Evolutionary conservation across 1,139 yeast species (phyloP).

Genomic region (Torulaspora pretoriensis): DNA sequence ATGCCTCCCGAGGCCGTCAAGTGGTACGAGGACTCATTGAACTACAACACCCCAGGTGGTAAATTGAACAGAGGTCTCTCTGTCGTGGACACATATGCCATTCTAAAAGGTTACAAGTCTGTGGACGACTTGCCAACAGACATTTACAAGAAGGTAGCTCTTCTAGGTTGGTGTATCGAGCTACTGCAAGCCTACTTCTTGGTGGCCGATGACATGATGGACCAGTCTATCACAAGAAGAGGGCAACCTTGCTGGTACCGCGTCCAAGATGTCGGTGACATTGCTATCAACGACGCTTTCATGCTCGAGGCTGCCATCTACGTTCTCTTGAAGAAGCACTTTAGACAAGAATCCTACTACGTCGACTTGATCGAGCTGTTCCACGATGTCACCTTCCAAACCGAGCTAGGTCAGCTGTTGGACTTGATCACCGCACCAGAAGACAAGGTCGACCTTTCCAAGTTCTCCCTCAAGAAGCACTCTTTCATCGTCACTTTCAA

Average conservation of each 20-base stretch:
- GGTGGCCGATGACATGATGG: conserved; percentile 99
- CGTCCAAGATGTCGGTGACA: conserved; percentile 72
- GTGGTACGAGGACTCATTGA: conserved; percentile 74
- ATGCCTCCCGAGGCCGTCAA: conserved; percentile 83
- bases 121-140: conserved; percentile 56
- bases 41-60: conserved; percentile 94
- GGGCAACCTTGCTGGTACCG: conserved; percentile 99
- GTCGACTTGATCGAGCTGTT: conserved; percentile 87
- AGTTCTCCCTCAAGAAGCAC: conserved; percentile 84
- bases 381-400: conserved; percentile 93
- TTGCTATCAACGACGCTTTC: conserved; percentile 96
- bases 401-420: conserved; percentile 93
- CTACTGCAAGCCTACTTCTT: conserved; percentile 93
- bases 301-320: conserved; percentile 96
- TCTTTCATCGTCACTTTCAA: conserved; percentile 93
- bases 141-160: conserved; percentile 80
- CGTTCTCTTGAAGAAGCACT: conserved; percentile 81
- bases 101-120: conserved; percentile 61
- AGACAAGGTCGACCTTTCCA: conserved; percentile 80
- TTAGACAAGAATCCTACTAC: conserved; percentile 75
- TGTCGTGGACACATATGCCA: conserved; percentile 86
- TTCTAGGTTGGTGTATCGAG: conserved; percentile 95
- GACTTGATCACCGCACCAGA: conserved; percentile 98
- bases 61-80: conserved; percentile 94
- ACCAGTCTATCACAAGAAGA: conserved; percentile 91